Base-by-base conservation (phyloP, 2,329 filamentous ascomycete genomes). In the Claviceps arundinis region DNA sequence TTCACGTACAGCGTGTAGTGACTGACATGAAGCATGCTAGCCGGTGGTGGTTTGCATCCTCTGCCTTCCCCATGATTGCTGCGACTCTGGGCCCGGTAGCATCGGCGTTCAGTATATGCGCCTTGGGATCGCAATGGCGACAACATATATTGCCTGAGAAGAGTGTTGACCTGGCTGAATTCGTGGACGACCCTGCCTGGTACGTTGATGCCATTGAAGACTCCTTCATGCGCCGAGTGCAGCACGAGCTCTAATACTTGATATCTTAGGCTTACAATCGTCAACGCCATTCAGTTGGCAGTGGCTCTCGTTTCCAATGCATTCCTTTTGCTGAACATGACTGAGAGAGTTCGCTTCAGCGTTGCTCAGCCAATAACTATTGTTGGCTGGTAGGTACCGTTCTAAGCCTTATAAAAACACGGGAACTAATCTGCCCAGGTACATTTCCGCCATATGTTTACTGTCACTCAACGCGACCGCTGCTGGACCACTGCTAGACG, bases 251-350 rank as follows among this genome's bases (percentile, higher is more conserved):
- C 34, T 46, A 4, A 17, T 34, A 22, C 45, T 45, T 14, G 17
- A 17, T 37, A 17, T n/a, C 37, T n/a, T 16, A 83, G 81, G 85
- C 77, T 86, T 48, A 81, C 84, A 44, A 78, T 73, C 50, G 70
- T 94, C 59, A 96, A 96, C 61, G 86, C 84, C 3, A 73, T 84
- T 2, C 90, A 91, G 55, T 75, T 96, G 4, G 79, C 71, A 17
- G 78, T 88, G 54, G 90, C 89, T 16, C 71, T 95, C 37, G 65
- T 84, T 1, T 87, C 89, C 7, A 96, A 96, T 60, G 56, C 87
- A 1, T 89, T 89, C 56, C 75, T 96, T 1, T 74, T 96, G 1
- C 78, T 93, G 58, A 95, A 95, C 68, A 95, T 96, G 76, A 87
- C 89, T 0, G 78, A 81, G 52, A 76, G 82, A 5, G 77, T 95